These are phyloP conservation scores for Suillus subluteus DNA, from an alignment of 768 basidiomycete genomes.

Conservation along the genomic window DNA sequence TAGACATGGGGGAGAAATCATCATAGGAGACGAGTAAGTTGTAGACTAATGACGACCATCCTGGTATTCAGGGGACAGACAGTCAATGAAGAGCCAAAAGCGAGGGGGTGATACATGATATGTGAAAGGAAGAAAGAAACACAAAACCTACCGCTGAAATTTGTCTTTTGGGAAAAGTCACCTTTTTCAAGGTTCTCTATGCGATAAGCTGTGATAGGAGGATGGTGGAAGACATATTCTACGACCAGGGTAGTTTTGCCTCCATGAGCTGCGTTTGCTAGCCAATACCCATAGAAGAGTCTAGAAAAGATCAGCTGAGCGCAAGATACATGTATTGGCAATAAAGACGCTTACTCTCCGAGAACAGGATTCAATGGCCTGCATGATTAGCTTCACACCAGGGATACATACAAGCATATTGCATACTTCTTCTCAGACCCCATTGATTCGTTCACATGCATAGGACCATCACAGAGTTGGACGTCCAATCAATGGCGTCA, in stretches of 20 bases:
- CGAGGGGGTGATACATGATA: background rate
- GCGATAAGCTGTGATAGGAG: conserved; percentile 84
- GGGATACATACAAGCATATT: background rate
- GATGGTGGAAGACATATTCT: conserved; percentile 97
- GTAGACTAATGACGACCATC: background rate
- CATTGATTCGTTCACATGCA: conserved; percentile 75
- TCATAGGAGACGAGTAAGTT: too few species aligned
- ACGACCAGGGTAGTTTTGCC: conserved; percentile 86
- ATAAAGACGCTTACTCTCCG: conserved; percentile 65
- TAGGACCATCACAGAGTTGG: too few species aligned
- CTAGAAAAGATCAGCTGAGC: conserved; percentile 36
- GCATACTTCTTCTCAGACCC: conserved; percentile 96
- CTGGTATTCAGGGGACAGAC: background rate
- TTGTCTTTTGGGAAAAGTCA: conserved; percentile 87
- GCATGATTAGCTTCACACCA: conserved; percentile 15
- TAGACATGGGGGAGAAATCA: too few species aligned
- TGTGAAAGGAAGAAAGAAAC: background rate
- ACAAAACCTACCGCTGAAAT: conserved; percentile 67
- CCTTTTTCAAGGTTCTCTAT: conserved; percentile 84
- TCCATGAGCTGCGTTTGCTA: conserved; percentile 61
- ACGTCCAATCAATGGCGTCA: too few species aligned
- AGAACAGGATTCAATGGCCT: conserved; percentile 96
- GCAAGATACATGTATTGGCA: background rate
- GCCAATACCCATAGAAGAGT: conserved; percentile 90
- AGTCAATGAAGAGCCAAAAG: background rate